Evolutionary conservation across 106 monocot species (phyloP).

Genomic region (Allium cepa): DNA sequence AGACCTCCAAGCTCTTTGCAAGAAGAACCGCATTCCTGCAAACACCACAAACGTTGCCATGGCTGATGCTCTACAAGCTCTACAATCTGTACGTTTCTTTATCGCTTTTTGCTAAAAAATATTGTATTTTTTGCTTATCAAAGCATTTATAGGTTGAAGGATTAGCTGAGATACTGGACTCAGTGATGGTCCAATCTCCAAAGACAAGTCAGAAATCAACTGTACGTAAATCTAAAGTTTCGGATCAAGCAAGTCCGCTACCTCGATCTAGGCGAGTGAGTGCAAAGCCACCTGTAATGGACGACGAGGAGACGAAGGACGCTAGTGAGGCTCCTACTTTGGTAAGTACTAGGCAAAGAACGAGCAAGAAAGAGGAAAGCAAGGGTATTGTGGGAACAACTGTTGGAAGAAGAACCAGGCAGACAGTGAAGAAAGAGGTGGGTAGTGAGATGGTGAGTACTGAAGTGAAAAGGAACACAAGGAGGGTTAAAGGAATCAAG

Average conservation of each 20-base stretch:
- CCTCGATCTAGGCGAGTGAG: conserved; percentile 31
- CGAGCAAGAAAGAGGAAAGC: conserved; percentile 1
- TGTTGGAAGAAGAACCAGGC: not conserved
- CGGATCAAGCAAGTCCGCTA: conserved; percentile 28
- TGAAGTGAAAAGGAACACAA: not conserved
- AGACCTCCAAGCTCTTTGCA: conserved; percentile 87
- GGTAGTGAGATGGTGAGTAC: not conserved
- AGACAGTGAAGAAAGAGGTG: not conserved
- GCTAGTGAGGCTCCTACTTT: not conserved
- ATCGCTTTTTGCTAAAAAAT: no score
- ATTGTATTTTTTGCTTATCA: not conserved
- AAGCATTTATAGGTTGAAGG: conserved; percentile 1
- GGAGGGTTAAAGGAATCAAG: not conserved
- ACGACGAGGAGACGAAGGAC: not conserved
- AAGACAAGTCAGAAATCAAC: not conserved
- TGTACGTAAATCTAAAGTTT: no score
- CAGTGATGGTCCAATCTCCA: not conserved
- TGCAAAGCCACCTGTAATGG: conserved; percentile 10
- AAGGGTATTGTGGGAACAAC: not conserved
- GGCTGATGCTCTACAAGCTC: conserved; percentile 75
- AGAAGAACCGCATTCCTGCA: conserved; percentile 82
- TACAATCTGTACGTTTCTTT: conserved; percentile 11
- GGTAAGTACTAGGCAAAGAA: not conserved
- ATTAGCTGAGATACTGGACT: conserved; percentile 1
- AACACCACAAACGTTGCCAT: conserved; percentile 89